These are phyloP conservation scores for Hansenula sp. DNA, from an alignment of 1,139 yeast species.

Conservation along the genomic window DNA sequence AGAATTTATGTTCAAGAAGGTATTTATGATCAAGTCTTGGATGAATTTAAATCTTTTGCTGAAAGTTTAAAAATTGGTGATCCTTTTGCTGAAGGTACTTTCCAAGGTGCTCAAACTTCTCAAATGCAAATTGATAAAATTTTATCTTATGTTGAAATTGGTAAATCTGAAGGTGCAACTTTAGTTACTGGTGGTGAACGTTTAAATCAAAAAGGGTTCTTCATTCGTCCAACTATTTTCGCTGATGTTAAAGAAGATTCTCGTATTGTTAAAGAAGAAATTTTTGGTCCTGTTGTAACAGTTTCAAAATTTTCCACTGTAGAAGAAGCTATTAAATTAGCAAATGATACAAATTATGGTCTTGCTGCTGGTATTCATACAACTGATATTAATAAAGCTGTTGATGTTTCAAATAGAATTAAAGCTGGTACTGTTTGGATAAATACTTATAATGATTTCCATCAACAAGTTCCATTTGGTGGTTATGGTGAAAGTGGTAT, in stretches of 20 bases:
- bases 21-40: slow-evolving; percentile 50
- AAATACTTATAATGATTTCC: slow-evolving; percentile 60
- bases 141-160: slow-evolving; percentile 50
- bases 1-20: slow-evolving; percentile 62
- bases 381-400: slow-evolving; percentile 48
- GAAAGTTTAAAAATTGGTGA: slow-evolving; percentile 62
- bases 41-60: slow-evolving; percentile 59
- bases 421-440: slow-evolving; percentile 66
- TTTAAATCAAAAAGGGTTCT: slow-evolving; percentile 57
- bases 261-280: slow-evolving; percentile 71
- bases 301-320: slow-evolving; percentile 58
- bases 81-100: slow-evolving; percentile 62
- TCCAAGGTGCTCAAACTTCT: slow-evolving; percentile 68
- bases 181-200: slow-evolving; percentile 61
- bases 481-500: slow-evolving; percentile 67
- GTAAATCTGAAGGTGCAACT: slow-evolving; percentile 58
- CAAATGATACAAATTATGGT: slow-evolving; percentile 65
- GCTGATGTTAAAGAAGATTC: slow-evolving; percentile 65
- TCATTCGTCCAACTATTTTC: slow-evolving; percentile 73
- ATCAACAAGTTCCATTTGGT: slow-evolving; percentile 50
- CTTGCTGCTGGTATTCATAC: slow-evolving; percentile 75
- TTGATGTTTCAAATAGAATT: slow-evolving; percentile 55
- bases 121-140: slow-evolving; percentile 55
- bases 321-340: slow-evolving; percentile 57
- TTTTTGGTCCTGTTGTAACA: slow-evolving; percentile 78